Evolutionary conservation across 805 yeast species (phyloP).

Genomic region (Monosporozyma unispora): DNA sequence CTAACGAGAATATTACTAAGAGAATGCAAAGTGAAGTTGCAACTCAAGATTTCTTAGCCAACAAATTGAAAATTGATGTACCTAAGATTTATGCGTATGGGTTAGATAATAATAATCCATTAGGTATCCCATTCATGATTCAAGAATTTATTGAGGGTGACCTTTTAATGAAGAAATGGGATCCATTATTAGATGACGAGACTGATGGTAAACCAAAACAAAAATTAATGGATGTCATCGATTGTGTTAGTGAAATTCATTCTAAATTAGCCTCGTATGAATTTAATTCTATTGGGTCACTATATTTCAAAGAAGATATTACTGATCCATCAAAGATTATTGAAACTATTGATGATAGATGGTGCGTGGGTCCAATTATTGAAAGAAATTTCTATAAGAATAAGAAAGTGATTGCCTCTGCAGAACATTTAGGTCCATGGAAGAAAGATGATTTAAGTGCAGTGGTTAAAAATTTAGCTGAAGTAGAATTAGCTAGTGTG

Average conservation of each 20-base stretch:
- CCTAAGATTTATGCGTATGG: slow-evolving; percentile 70
- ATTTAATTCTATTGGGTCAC: slow-evolving; percentile 71
- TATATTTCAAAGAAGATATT: slow-evolving; percentile 45
- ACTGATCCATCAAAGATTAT: not conserved
- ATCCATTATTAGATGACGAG: slow-evolving; percentile 61
- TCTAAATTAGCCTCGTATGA: slow-evolving; percentile 43
- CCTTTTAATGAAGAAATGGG: slow-evolving; percentile 82
- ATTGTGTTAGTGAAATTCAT: slow-evolving; percentile 65
- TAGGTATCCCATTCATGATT: slow-evolving; percentile 68
- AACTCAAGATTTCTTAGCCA: slow-evolving; percentile 70
- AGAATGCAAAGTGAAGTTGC: slow-evolving; percentile 87
- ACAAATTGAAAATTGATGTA: slow-evolving; percentile 56
- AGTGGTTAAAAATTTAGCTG: slow-evolving; percentile 54
- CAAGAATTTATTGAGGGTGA: slow-evolving; percentile 77
- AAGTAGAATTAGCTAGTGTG: slow-evolving; percentile 55
- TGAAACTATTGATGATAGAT: slow-evolving; percentile 35
- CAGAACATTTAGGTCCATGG: slow-evolving; percentile 71
- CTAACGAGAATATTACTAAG: slow-evolving; percentile 54
- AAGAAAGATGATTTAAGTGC: slow-evolving; percentile 35
- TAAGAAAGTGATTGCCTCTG: not conserved
- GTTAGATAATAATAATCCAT: slow-evolving; percentile 47
- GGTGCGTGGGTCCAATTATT: slow-evolving; percentile 85
- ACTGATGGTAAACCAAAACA: slow-evolving; percentile 39
- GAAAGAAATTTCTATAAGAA: slow-evolving; percentile 39
- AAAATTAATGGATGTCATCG: slow-evolving; percentile 50